Conservation (phyloP, 2,329 filamentous ascomycete genomes). For the Fusarium tanahbumbuense region DNA sequence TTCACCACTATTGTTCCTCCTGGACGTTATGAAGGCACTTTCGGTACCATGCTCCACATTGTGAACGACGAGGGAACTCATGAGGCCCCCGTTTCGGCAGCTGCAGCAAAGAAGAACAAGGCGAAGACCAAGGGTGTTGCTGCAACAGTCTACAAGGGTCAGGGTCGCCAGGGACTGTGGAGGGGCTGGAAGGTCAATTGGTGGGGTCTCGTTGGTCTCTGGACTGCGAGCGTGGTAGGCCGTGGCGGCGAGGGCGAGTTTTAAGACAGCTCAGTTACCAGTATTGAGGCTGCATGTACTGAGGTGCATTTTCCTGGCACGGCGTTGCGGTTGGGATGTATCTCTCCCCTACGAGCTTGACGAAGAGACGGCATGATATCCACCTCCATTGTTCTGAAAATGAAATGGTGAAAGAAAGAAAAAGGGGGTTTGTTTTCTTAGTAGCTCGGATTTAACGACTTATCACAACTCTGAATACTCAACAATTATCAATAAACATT, state of each 20-base stretch:
- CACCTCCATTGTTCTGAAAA: slow-evolving; percentile 46
- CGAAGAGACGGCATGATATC: slow-evolving; percentile 58
- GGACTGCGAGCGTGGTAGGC: slow-evolving; percentile 74
- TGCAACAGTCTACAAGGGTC: slow-evolving; percentile 65
- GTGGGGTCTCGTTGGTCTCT: slow-evolving; percentile 80
- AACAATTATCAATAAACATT: background rate
- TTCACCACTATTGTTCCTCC: slow-evolving; percentile 82
- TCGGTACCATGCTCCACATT: slow-evolving; percentile 93
- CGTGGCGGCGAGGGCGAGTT: slow-evolving; percentile 72
- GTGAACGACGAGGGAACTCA: slow-evolving; percentile 82
- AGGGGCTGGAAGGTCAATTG: slow-evolving; percentile 82
- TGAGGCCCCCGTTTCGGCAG: slow-evolving; percentile 53
- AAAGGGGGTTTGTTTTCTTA: slow-evolving; percentile 25
- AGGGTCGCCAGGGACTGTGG: slow-evolving; percentile 76
- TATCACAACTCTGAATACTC: slow-evolving; percentile 33
- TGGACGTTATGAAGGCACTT: slow-evolving; percentile 83
- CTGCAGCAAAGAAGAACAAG: slow-evolving; percentile 50
- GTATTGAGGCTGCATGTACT: slow-evolving; percentile 37
- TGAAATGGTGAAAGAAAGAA: slow-evolving; percentile 34
- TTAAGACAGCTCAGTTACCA: slow-evolving; percentile 48
- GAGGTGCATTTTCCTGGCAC: slow-evolving; percentile 49
- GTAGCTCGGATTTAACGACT: slow-evolving; percentile 41
- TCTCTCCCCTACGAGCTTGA: slow-evolving; percentile 55
- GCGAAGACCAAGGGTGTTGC: slow-evolving; percentile 48
- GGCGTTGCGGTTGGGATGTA: slow-evolving; percentile 51